Base-by-base conservation (phyloP, 768 basidiomycete genomes). In the Phylloporus rhodoxanthus region DNA sequence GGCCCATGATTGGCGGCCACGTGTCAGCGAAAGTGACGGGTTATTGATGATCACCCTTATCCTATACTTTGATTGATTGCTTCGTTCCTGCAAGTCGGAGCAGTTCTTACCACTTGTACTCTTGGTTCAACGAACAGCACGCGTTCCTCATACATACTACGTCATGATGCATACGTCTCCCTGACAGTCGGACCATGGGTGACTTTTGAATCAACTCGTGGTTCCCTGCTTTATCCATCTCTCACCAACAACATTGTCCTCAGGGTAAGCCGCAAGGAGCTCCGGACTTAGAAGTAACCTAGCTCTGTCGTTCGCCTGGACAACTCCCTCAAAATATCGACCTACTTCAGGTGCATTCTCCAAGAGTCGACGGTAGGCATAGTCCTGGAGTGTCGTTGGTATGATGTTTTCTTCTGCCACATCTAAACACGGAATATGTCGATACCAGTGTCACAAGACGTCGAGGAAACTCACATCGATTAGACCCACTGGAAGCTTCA, bases 231-330 rank as follows among this genome's bases (percentile, higher is more conserved):
- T 59, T 6, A 72, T 61, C 72, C 73, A 77, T 17, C 45, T 54
- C 26, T 65, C 56, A 1, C 67, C 75, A 28, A 65, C 53, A 10
- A 46, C 60, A 28, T 76, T 67, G 48, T 81, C 79, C 36, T 79
- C 74, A 2, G 79, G 79, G 59, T 75, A 80, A 30, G 62, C 59
- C 14, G 51, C 53, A 48, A 64, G 65, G 8, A 72, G 60, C 45
- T 79, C 76, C 6, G 73, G 67, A 50, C 72, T 77, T 10, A 68
- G 58, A 15, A 73, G 56, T 34, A 78, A 57, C 39, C 75, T 66
- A 11, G 67, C 72, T 51, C 66, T 55, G n/a, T 53, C 56, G 28
- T 60, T 57, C 14, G 47, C 52, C 51, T 57, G 50, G 29, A 48
- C 52, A 9, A 66, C 59, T 43, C 66, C 71, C 40, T 68, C 70